These are phyloP conservation scores for Apiospora koreana DNA, from an alignment of 2,329 filamentous ascomycete genomes.

Conservation along the genomic window DNA sequence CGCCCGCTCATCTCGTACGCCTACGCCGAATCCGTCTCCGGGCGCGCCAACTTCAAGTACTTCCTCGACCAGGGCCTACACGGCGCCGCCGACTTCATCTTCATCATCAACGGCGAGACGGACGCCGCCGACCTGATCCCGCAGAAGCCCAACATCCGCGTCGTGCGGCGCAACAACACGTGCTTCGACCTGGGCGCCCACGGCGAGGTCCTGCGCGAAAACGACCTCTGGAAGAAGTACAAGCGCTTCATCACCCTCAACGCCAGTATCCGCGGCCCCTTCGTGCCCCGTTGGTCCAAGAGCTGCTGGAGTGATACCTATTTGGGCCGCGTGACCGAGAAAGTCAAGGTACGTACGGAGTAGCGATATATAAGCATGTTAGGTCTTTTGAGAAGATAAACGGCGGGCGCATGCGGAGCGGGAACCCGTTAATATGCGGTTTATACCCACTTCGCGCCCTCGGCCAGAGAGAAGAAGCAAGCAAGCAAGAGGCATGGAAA, in stretches of 20 bases:
- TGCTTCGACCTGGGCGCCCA: conserved; percentile 39
- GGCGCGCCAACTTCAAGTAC: conserved; percentile 35
- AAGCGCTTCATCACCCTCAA: conserved; percentile 38
- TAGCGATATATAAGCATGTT: background rate
- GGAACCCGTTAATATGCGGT: background rate
- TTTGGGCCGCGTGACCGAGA: conserved; percentile 30
- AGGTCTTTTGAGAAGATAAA: background rate
- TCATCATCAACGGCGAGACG: conserved; percentile 39
- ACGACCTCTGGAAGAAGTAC: conserved; percentile 36
- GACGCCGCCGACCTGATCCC: conserved; percentile 29
- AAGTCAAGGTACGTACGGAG: conserved; percentile 27
- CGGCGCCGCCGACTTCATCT: conserved; percentile 39
- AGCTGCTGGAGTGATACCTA: conserved; percentile 40
- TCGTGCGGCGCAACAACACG: conserved; percentile 31
- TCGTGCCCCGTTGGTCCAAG: conserved; percentile 35
- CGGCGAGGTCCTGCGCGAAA: conserved; percentile 34
- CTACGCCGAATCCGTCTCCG: conserved; percentile 35
- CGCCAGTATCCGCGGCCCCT: conserved; percentile 37
- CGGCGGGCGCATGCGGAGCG: background rate
- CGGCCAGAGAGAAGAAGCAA: background rate
- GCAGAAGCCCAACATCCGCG: conserved; percentile 30
- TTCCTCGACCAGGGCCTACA: conserved; percentile 40
- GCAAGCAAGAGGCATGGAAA: background rate
- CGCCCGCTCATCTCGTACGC: conserved; percentile 36
- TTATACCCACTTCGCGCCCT: background rate